Evolutionary conservation across 768 basidiomycete genomes (phyloP).

Genomic region (Suillus variegatus): DNA sequence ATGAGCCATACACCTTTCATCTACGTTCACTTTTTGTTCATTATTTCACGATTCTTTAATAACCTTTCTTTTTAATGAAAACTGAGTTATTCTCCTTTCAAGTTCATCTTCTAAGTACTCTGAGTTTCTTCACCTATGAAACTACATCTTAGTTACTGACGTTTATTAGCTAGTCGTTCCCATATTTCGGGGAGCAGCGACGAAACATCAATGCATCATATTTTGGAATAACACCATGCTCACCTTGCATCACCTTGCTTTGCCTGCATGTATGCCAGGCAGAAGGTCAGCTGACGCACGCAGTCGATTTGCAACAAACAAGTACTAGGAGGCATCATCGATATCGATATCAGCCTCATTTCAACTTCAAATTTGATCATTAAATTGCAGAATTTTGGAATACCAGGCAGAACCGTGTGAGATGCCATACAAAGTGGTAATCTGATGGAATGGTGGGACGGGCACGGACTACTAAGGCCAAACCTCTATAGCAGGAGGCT

Average conservation of each 20-base stretch:
- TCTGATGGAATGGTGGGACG: no score
- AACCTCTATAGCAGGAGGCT: no score
- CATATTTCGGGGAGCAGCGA: not conserved
- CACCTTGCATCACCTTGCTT: not conserved
- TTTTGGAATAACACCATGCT: not conserved
- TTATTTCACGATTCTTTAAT: no score
- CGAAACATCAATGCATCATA: not conserved
- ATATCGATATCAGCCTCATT: no score
- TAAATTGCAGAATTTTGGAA: no score
- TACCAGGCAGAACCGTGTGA: no score
- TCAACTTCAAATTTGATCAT: no score
- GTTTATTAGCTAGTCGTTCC: not conserved
- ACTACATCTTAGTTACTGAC: not conserved
- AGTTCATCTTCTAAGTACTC: not conserved
- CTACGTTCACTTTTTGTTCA: not conserved
- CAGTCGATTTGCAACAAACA: not conserved
- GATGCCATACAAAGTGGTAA: no score
- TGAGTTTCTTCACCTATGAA: not conserved
- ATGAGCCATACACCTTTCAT: not conserved
- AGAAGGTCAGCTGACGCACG: not conserved
- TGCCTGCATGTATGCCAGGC: not conserved
- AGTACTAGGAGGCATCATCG: no score
- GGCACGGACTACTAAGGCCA: no score
- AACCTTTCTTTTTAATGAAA: not conserved
- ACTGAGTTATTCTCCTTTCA: not conserved